Evolutionary conservation across 1,284 basidiomycete species (phyloP), one percentile per base, ranked within the genome.

Genomic region (Ganoderma lucidum): DNA sequence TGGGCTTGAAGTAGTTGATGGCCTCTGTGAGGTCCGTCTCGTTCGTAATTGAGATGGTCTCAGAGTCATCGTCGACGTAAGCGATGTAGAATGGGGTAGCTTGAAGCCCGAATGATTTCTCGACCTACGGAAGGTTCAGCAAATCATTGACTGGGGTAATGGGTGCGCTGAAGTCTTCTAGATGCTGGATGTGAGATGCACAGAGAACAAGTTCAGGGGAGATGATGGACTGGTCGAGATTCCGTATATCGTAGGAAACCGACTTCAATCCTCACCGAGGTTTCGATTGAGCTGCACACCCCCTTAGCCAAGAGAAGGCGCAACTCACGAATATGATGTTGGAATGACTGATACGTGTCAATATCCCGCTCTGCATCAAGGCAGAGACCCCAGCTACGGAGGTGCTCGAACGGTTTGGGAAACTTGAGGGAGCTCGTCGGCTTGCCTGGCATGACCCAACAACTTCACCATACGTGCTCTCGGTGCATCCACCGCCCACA

Each of bases 11-110:
- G 80, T 95, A 97, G 39, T 88, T 84, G 71, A 97, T 93, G 0
- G 96, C 95, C 74, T 97, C 96, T 0, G 90, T 89, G 32, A 97
- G 85, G 75, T 96, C 93, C 4, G 81, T 79, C 68, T 97, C 94
- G 23, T 85, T 88, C 0, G 84, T 82, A 70, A 97, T 93, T 71
- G 85, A 83, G 61, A 85, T 89, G 64, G 87, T 84, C 75, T 96
- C 94, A 69, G 92, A 90, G 68, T 97, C 94, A 77, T 97, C 95
- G 78, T 97, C 96, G 73, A 89, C 93, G 80, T 96, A 97, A 9
- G 89, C 85, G 69, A 97, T 90, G 45, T 56, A 44, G 23, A 73
- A 73, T 4, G 64, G 60, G 8, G 70, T 73, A 37, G 62, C 53
- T 8, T 69, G 42, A 2, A 73, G 60, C 0, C 64, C 66, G 28